Evolutionary conservation across 805 yeast genomes (phyloP), one percentile per base, ranked within the genome.

Genomic region (Diddensiella santjacobensis): DNA sequence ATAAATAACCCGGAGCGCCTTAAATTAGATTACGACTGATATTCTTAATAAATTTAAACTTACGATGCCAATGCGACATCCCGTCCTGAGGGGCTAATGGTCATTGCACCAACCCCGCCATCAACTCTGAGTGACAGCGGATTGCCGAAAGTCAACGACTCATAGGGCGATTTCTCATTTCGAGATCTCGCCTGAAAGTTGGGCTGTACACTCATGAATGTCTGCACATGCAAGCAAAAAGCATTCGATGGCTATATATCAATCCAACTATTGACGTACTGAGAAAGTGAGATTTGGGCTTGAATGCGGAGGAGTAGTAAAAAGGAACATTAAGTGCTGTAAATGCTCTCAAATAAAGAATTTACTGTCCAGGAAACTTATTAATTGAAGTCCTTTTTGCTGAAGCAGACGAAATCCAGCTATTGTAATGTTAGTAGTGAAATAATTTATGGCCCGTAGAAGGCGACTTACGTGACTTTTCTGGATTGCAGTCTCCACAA

Each of bases 81-180:
- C 54, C 98, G 70, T 3, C 97, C 96, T 42, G 83, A 80, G 4
- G 96, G 96, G 44, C 88, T 80, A 13, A 88, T 76, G 2, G 95
- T 84, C 77, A 93, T 87, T 4, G 98, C 88, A 46, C 93, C 88
- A 49, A 90, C 84, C 42, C 95, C 87, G 2, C 93, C 93, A 64
- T 93, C 97, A 45, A 91, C 96, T 40, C 93, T 71, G 39, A 91
- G 66, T 46, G 93, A 84, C 47, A 91, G 78, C 18, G 95, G 78
- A 56, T 84, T 83, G 36, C 87, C 95, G 65, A 88, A 87, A 0
- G 93, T 84, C 10, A 77, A 45, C 41, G 63, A 50, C 20, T 56
- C 45, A 37, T 40, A 54, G 5, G 50, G 40, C 4, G 40, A 40
- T 11, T 24, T 20, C 17, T 17, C 33, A 40, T 40, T 40, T 5